phyloP scores from a whole-genome alignment of 2,329 filamentous ascomycete genomes.

The Furcasterigmium sp. region DNA sequence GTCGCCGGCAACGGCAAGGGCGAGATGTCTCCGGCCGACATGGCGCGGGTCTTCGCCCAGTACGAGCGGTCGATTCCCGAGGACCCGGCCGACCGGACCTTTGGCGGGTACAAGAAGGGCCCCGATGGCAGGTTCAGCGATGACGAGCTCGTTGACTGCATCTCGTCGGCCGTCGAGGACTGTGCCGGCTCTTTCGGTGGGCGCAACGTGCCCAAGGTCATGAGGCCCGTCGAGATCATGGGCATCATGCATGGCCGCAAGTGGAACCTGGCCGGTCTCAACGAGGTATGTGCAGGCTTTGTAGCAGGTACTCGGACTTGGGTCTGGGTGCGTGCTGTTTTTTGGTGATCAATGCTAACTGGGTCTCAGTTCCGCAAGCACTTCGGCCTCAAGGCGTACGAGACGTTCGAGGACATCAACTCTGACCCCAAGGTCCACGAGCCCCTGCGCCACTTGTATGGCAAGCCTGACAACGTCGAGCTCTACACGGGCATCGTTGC shows the following conservation, averaged over 20 bases:
- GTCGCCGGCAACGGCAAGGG: constrained; percentile 44
- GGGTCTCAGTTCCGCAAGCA: constrained; percentile 61
- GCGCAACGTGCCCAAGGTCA: constrained; percentile 66
- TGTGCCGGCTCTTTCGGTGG: constrained; percentile 70
- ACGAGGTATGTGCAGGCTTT: constrained; percentile 46
- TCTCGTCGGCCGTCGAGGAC: constrained; percentile 68
- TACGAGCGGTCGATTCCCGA: constrained; percentile 56
- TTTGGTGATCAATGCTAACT: too few species aligned
- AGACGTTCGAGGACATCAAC: constrained; percentile 80
- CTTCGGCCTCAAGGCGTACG: constrained; percentile 71
- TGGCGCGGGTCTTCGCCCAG: constrained; percentile 57
- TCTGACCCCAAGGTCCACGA: constrained; percentile 66
- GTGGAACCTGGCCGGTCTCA: constrained; percentile 75
- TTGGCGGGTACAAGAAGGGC: constrained; percentile 60
- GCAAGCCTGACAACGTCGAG: constrained; percentile 75
- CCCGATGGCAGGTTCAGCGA: constrained; percentile 67
- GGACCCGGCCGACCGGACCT: constrained; percentile 65
- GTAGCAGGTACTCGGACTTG: too few species aligned
- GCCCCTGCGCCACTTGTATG: constrained; percentile 62
- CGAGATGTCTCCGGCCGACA: constrained; percentile 52
- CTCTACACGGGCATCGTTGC: constrained; percentile 74
- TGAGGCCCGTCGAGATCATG: constrained; percentile 73
- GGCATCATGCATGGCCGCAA: constrained; percentile 72
- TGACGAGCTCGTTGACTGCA: constrained; percentile 68
- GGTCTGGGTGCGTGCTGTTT: too few species aligned